phyloP scores from a whole-genome alignment of 371 early-diverging fungal genomes.

The Apophysomyces trapeziformis region DNA sequence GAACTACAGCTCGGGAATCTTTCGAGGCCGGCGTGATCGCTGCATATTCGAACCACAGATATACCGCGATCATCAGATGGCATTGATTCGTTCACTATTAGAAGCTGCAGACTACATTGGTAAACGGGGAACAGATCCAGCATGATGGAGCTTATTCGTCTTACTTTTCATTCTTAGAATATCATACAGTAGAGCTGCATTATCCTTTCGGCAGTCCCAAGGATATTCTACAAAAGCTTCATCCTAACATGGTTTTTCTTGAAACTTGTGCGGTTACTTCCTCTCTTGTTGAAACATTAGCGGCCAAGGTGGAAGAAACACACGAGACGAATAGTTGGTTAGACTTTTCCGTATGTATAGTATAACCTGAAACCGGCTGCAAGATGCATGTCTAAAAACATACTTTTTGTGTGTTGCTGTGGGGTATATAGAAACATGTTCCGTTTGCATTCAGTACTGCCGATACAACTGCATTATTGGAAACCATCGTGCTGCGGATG shows the following conservation, averaged over 20 bases:
- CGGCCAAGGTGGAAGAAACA: slow-evolving; percentile 13
- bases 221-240: slow-evolving; percentile 24
- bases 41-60: slow-evolving; percentile 27
- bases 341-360: slow-evolving; percentile 21
- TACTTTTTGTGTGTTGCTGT: not conserved
- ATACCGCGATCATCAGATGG: slow-evolving; percentile 31
- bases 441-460: slow-evolving; percentile 22
- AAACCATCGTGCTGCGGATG: slow-evolving; percentile 12
- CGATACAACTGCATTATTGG: slow-evolving; percentile 19
- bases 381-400: not conserved
- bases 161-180: slow-evolving; percentile 23
- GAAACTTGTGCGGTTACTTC: slow-evolving; percentile 31
- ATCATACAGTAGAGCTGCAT: slow-evolving; percentile 26
- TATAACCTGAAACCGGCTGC: not conserved
- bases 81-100: slow-evolving; percentile 26
- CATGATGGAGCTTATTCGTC: not conserved
- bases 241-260: slow-evolving; percentile 24
- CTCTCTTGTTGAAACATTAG: slow-evolving; percentile 11
- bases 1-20: slow-evolving; percentile 13
- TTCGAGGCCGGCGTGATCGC: slow-evolving; percentile 31
- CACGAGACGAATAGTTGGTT: slow-evolving; percentile 18
- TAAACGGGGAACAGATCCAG: slow-evolving; percentile 2
- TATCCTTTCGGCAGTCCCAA: slow-evolving; percentile 23
- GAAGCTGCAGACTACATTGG: slow-evolving; percentile 35
- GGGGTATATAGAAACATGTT: slow-evolving; percentile 17